Percentiles rank a stretch among this genome's conserved stretches.
phyloP scores from a whole-genome alignment of 148 eudicot species.

The Vaccinium darrowii region DNA sequence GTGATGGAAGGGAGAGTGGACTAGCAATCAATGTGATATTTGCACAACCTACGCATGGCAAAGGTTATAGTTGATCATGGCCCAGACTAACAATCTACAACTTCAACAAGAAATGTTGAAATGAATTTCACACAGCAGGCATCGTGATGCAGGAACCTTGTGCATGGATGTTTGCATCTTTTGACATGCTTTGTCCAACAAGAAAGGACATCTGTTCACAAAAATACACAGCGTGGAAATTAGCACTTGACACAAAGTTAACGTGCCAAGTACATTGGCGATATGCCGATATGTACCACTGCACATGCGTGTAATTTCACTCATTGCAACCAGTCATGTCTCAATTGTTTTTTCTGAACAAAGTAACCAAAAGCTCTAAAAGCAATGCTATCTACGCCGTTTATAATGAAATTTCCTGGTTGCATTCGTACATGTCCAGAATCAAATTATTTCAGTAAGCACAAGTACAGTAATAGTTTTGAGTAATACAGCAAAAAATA shows the following conservation, averaged over 20 bases:
- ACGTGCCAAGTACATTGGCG: background rate
- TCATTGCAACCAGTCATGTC: background rate
- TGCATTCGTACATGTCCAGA: background rate
- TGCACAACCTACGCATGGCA: background rate
- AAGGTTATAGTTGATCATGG: background rate
- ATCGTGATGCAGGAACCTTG: background rate
- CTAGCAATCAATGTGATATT: background rate
- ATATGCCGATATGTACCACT: background rate
- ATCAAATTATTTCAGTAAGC: background rate
- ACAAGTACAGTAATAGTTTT: background rate
- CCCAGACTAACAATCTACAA: no score
- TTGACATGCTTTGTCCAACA: background rate
- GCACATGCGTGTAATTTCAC: background rate
- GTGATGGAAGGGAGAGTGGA: background rate
- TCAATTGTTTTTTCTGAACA: background rate
- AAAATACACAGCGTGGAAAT: background rate
- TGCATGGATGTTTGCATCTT: background rate
- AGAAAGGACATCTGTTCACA: background rate
- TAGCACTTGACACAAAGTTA: background rate
- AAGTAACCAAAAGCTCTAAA: background rate
- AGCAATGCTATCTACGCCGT: background rate
- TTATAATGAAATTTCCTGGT: background rate
- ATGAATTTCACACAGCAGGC: background rate
- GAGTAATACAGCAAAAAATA: background rate
- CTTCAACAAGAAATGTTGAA: background rate